Conservation (phyloP, 148 eudicot genomes). For the Fagopyrum tataricum region DNA sequence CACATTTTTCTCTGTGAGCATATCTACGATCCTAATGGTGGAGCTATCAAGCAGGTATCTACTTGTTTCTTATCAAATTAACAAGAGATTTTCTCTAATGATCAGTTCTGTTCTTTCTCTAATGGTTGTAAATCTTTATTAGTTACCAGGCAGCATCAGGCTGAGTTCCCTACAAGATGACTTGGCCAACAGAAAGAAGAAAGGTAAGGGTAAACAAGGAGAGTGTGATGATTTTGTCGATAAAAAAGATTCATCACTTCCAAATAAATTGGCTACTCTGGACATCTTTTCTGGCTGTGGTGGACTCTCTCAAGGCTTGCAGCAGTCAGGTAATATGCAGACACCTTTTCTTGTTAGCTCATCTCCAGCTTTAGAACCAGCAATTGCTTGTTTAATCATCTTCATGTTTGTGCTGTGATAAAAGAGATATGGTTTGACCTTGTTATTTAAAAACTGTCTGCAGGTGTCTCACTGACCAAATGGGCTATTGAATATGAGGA, state of each 20-base stretch:
- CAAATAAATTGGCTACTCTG: slow-evolving; percentile 47
- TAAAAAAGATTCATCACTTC: slow-evolving; percentile 25
- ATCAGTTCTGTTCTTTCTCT: not conserved
- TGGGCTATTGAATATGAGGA: slow-evolving; percentile 99
- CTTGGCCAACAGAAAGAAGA: slow-evolving; percentile 49
- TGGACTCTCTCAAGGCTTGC: slow-evolving; percentile 91
- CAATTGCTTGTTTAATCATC: not conserved
- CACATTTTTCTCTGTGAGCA: slow-evolving; percentile 86
- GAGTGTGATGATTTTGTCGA: slow-evolving; percentile 34
- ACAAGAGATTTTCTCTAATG: not conserved
- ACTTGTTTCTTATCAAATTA: not conserved
- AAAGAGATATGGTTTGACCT: slow-evolving; percentile 8
- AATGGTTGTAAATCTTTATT: slow-evolving; percentile 11
- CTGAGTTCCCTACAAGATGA: slow-evolving; percentile 43
- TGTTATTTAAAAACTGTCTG: not conserved
- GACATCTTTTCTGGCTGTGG: slow-evolving; percentile 99
- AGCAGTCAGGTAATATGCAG: slow-evolving; percentile 53
- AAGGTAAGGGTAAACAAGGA: slow-evolving; percentile 78
- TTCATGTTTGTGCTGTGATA: not conserved
- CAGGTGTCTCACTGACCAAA: slow-evolving; percentile 81
- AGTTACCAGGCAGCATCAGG: slow-evolving; percentile 66
- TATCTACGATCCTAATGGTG: slow-evolving; percentile 64
- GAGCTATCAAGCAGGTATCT: slow-evolving; percentile 79
- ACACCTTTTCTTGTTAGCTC: not conserved
- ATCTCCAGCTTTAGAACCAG: not conserved